Percentiles rank a stretch among this genome's conserved stretches.
These are phyloP conservation scores for Cocos nucifera DNA, from an alignment of 176 grass and related monocot species.

Conservation along the genomic window DNA sequence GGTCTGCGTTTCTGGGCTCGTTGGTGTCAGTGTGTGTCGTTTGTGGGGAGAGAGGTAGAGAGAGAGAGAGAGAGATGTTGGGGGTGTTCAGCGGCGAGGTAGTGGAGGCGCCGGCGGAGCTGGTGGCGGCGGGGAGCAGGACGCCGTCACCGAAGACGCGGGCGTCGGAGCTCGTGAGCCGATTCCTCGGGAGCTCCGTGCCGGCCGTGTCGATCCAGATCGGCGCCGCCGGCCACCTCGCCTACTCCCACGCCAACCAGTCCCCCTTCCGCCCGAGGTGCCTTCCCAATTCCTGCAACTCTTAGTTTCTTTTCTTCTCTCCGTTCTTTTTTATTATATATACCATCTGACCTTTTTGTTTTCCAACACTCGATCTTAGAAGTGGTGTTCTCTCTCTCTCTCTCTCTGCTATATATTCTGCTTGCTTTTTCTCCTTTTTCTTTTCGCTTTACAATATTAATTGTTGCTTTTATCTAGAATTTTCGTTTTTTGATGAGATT, in stretches of 20 bases:
- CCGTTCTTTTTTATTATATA: neutral
- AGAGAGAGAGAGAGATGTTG: slow-evolving; percentile 37
- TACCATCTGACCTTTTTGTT: too few species aligned
- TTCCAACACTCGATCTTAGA: too few species aligned
- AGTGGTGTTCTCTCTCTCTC: too few species aligned
- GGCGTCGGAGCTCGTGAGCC: slow-evolving; percentile 51
- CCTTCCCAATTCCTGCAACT: neutral
- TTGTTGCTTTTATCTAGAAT: too few species aligned
- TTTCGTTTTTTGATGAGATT: too few species aligned
- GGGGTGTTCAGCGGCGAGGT: slow-evolving; percentile 85
- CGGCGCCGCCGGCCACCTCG: slow-evolving; percentile 39
- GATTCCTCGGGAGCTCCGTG: slow-evolving; percentile 38
- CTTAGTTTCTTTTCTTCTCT: neutral
- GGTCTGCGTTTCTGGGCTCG: too few species aligned
- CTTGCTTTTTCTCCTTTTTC: too few species aligned
- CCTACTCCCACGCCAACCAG: slow-evolving; percentile 70
- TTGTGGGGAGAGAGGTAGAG: too few species aligned
- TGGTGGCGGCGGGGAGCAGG: slow-evolving; percentile 81
- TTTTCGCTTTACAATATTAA: too few species aligned
- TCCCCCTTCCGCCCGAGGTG: slow-evolving; percentile 69
- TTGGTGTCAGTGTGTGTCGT: too few species aligned
- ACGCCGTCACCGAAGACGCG: slow-evolving; percentile 88
- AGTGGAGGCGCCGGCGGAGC: slow-evolving; percentile 73
- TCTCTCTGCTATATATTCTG: too few species aligned
- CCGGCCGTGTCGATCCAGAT: slow-evolving; percentile 66